A percentile compares a stretch with the other conserved stretches of the same genome.
Conservation (phyloP, 495 filamentous ascomycete genomes). For the Penicillium verhagenii region DNA sequence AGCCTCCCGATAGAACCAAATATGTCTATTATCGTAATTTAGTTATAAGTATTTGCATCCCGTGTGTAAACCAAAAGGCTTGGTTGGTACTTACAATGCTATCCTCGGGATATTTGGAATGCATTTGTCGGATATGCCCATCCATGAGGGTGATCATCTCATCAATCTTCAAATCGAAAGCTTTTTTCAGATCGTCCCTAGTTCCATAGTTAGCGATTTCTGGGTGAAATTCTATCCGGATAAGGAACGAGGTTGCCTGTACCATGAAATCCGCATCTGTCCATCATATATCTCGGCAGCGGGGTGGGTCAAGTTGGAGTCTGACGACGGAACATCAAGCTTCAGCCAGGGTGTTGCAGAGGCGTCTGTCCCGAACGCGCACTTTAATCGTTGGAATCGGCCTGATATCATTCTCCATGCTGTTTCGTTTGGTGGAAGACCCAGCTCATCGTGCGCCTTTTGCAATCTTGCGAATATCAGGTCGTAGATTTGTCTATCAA, state of each 20-base stretch:
- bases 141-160: constrained; percentile 53
- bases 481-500: constrained; percentile 32
- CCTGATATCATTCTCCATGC: constrained; percentile 38
- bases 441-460: constrained; percentile 21
- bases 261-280: constrained; percentile 36
- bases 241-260: too few relatives aligned
- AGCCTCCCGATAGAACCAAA: constrained; percentile 62
- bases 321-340: constrained; percentile 31
- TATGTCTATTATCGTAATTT: constrained; percentile 35
- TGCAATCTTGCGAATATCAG: constrained; percentile 24
- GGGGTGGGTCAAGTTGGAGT: constrained; percentile 16
- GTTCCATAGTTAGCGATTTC: not conserved
- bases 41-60: not conserved
- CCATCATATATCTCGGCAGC: constrained; percentile 31
- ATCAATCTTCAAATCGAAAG: constrained; percentile 55
- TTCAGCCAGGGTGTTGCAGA: constrained; percentile 24
- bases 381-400: constrained; percentile 40
- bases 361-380: constrained; percentile 35
- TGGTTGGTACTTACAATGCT: constrained; percentile 43
- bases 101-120: constrained; percentile 40
- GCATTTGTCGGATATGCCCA: constrained; percentile 52
- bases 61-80: not conserved
- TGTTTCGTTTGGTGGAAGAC: constrained; percentile 13
- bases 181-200: constrained; percentile 9
- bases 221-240: too few relatives aligned